Percentiles rank a stretch among this genome's conserved stretches.
These are phyloP conservation scores for Aspergillus tamarii DNA, from an alignment of 2,329 filamentous ascomycete species.

Conservation along the genomic window DNA sequence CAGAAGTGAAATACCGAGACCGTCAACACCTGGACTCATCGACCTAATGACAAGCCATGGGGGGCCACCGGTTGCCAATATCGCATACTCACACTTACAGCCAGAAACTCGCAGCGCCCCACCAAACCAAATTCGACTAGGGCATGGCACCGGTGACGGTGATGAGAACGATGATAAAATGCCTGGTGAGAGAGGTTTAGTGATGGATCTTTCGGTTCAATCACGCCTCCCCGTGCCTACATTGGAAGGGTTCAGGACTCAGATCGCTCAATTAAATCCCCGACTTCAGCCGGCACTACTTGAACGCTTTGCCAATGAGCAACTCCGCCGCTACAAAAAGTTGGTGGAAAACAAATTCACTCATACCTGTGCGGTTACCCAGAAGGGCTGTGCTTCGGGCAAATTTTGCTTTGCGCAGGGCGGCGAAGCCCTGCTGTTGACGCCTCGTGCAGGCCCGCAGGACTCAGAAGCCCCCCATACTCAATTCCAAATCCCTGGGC, in stretches of 20 bases:
- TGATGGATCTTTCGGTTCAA: conserved; percentile 63
- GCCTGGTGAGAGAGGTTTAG: conserved; percentile 62
- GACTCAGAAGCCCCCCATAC: conserved; percentile 60
- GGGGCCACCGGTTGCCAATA: conserved; percentile 60
- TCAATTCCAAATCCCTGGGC: conserved; percentile 59
- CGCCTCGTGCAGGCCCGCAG: conserved; percentile 56
- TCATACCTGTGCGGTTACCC: conserved; percentile 65
- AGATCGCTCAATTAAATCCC: conserved; percentile 76
- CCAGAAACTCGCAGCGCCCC: conserved; percentile 22
- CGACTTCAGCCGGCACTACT: conserved; percentile 68
- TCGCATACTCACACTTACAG: conserved; percentile 49
- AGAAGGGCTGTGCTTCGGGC: conserved; percentile 62
- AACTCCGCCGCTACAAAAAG: conserved; percentile 76
- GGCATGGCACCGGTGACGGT: conserved; percentile 38
- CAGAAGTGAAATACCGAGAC: conserved; percentile 59
- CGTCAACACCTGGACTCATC: conserved; percentile 48
- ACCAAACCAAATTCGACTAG: conserved; percentile 13
- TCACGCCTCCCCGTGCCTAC: conserved; percentile 73
- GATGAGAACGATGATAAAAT: conserved; percentile 61
- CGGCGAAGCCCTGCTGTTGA: conserved; percentile 66
- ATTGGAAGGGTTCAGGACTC: conserved; percentile 73
- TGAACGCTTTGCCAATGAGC: conserved; percentile 80
- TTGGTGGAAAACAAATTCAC: conserved; percentile 71
- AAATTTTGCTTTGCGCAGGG: conserved; percentile 68
- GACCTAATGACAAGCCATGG: conserved; percentile 61